Evolutionary conservation across 106 monocot species (phyloP), one percentile per base, ranked within the genome.

Genomic region (Dactylorhiza incarnata): DNA sequence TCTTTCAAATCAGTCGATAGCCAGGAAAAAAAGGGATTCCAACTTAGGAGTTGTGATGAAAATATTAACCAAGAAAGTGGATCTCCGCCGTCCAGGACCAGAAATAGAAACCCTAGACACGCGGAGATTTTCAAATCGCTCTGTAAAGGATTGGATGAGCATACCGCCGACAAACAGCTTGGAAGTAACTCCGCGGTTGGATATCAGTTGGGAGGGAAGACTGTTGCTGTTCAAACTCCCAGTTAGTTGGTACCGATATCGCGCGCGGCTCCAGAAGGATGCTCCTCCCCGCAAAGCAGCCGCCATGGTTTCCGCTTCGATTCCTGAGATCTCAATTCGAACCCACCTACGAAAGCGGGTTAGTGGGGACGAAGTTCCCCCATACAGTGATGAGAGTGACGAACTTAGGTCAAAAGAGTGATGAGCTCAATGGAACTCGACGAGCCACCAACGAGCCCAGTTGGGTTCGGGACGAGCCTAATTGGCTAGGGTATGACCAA

Each of bases 111-210:
- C 29, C 26, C 29, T 29, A 65, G 29, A 65, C 65, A 65, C 7
- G 9, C 65, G 10, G 65, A 65, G 11, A 65, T 10, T 65, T 65
- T 24, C 29, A 29, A 11, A 12, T 65, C 29, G 61, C 12, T 14
- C 29, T 29, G 44, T 45, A 46, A 17, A 44, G 9, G 7, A 69
- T n/a, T 16, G 17, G 46, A 43, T 15, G 24, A 46, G 45, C 69
- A 46, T 69, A 69, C 69, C 69, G 8, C 69, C 69, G 43, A 69
- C 69, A 17, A 69, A 69, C 16, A 69, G 69, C 69, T 69, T 69
- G 69, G 69, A 69, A 16, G 69, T 45, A 37, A 69, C n/a, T 0
- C 45, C 19, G 45, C 69, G 69, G 44, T 6, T 45, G 7, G n/a
- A 44, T 46, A 69, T 4, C 16, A 46, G 45, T 69, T 46, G 69